Evolutionary conservation across 108 stramenopile species (phyloP).

Genomic region (Hondaea fermentalgiana): DNA sequence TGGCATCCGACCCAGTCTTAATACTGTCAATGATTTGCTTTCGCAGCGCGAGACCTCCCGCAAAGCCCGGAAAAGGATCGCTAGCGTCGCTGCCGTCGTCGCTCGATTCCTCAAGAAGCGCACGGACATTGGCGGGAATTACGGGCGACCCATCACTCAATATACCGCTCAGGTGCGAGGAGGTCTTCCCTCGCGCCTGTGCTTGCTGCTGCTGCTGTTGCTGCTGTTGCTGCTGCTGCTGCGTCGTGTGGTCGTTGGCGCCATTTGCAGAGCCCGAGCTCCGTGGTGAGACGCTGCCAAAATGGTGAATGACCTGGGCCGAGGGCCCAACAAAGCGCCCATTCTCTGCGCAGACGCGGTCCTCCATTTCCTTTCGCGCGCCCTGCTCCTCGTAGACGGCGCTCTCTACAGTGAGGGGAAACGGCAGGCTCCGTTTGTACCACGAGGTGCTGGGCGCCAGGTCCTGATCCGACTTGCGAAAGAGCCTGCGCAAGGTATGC

Average conservation of each 20-base stretch:
- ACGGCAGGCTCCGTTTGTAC: background rate
- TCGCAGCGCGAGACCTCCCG: background rate
- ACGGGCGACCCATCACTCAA: background rate
- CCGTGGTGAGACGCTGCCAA: background rate
- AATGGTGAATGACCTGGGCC: background rate
- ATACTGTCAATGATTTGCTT: no score
- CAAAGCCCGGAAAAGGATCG: background rate
- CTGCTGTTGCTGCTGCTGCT: background rate
- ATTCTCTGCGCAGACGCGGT: background rate
- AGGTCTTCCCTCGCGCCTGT: background rate
- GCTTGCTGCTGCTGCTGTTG: background rate
- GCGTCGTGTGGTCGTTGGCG: no score
- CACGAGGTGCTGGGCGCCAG: background rate
- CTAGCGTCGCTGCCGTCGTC: background rate
- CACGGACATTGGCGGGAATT: background rate
- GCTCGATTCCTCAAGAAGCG: background rate
- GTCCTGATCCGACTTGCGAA: background rate
- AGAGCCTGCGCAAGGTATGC: background rate
- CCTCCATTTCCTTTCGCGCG: conserved; percentile 4
- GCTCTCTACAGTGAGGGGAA: background rate
- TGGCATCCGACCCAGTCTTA: no score
- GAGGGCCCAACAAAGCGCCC: background rate
- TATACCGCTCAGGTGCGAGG: background rate
- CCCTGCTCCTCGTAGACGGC: background rate
- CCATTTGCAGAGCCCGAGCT: no score